These are phyloP conservation scores for Fusarium nurragi DNA, from an alignment of 2,329 filamentous ascomycete species.

Conservation along the genomic window DNA sequence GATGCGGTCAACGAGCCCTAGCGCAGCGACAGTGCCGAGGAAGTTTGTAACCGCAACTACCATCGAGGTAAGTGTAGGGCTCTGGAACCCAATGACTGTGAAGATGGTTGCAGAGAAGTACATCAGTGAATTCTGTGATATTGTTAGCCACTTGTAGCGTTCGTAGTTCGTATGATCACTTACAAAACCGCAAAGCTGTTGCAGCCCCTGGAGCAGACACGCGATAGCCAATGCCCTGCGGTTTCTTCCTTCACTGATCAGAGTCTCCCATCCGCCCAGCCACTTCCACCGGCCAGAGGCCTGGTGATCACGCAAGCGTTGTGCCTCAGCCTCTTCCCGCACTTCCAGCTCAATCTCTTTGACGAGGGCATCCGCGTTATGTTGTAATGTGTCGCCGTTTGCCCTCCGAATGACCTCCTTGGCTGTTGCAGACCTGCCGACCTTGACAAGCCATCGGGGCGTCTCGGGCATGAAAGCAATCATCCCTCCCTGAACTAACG, in stretches of 20 bases:
- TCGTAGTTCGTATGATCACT: slow-evolving; percentile 45
- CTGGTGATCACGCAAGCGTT: slow-evolving; percentile 49
- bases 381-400: slow-evolving; percentile 61
- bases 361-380: slow-evolving; percentile 68
- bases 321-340: slow-evolving; percentile 70
- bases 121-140: slow-evolving; percentile 80
- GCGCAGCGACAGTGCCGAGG: slow-evolving; percentile 77
- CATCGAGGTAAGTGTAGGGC: slow-evolving; percentile 81
- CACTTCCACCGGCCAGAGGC: slow-evolving; percentile 46
- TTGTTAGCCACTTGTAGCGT: neutral
- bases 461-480: slow-evolving; percentile 84
- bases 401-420: slow-evolving; percentile 71
- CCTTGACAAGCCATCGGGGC: slow-evolving; percentile 84
- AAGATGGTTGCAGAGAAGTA: slow-evolving; percentile 90
- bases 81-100: slow-evolving; percentile 77
- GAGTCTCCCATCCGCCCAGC: slow-evolving; percentile 61
- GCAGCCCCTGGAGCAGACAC: slow-evolving; percentile 84
- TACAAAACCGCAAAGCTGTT: slow-evolving; percentile 88
- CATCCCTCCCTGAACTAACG: slow-evolving; percentile 73
- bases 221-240: slow-evolving; percentile 83
- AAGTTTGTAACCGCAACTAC: slow-evolving; percentile 87
- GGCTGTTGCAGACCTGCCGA: slow-evolving; percentile 69
- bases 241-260: slow-evolving; percentile 69
- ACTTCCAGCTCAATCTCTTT: slow-evolving; percentile 79
- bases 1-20: slow-evolving; percentile 80